Base-by-base conservation (phyloP, 2,329 filamentous ascomycete species). In the Alternaria triticimaculans region DNA sequence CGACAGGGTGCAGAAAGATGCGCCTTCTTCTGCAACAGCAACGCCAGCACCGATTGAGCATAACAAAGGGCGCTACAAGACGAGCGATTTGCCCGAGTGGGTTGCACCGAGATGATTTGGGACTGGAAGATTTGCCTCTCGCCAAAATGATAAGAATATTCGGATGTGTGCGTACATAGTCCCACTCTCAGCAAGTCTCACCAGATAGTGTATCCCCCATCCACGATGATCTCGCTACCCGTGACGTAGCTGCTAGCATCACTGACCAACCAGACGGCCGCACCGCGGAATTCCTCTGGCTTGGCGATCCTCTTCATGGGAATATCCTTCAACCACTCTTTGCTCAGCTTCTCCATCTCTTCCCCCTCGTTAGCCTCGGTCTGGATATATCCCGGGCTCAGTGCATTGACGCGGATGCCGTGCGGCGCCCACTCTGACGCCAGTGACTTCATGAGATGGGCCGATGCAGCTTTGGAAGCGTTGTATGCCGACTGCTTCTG, bases 371-470 rank as follows among this genome's bases (percentile, higher is more conserved):
- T 94, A 66, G 93, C 85, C 6, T 90, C 90, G 6, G 92, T 94
- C 83, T 94, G 91, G 90, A 94, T 94, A 84, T 94, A 94, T 26
- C 92, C 91, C n/a, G 92, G 92, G 10, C 88, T 92, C 81, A 94
- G 92, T 80, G 88, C 89, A 86, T 94, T 94, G 76, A 93, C 91
- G 49, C 92, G 89, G 76, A 94, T 92, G 72, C 86, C 85, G 81
- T 92, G 86, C 80, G 91, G 90, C 76, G 91, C 90, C 92, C 92
- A 94, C 82, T 95, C 92, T 30, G 91, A 90, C 51, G 91, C 92
- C 30, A 95, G 87, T 3, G 90, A 93, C 84, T 92, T 93, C 81
- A 88, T 90, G 57, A 94, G 92, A 91, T 87, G 46, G 15, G 56
- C 56, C 20, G 56, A 58, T 28, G 56, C 56, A 20, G 56, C 56